phyloP scores from a whole-genome alignment of 2,329 filamentous ascomycete genomes.

The Fusarium bulbicola region DNA sequence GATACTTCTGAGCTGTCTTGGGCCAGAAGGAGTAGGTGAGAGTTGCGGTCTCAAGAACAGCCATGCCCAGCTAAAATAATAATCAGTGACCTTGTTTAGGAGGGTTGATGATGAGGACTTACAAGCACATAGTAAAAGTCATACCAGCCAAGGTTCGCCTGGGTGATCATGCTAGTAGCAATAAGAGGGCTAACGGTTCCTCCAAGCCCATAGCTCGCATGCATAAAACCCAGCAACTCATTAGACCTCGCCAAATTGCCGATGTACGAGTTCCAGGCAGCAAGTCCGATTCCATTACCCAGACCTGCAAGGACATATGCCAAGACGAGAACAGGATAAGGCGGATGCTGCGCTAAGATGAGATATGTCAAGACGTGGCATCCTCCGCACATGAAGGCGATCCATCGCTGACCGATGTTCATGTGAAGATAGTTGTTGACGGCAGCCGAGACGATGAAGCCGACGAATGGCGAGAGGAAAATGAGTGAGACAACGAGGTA shows the following conservation, averaged over 20 bases:
- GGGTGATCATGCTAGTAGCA: constrained; percentile 75
- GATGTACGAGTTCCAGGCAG: constrained; percentile 63
- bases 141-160: constrained; percentile 70
- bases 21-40: constrained; percentile 68
- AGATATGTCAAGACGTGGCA: constrained; percentile 71
- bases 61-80: not conserved
- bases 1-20: constrained; percentile 63
- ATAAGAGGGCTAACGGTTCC: constrained; percentile 75
- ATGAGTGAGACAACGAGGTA: constrained; percentile 72
- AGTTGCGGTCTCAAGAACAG: constrained; percentile 39
- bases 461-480: constrained; percentile 73
- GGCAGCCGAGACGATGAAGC: constrained; percentile 69
- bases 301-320: constrained; percentile 74
- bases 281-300: constrained; percentile 72
- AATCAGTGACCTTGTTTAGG: accelerated
- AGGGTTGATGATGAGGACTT: accelerated
- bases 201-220: constrained; percentile 74
- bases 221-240: constrained; percentile 73
- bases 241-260: constrained; percentile 76
- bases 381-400: constrained; percentile 67
- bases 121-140: constrained; percentile 72
- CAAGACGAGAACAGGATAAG: constrained; percentile 72
- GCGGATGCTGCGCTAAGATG: constrained; percentile 70
- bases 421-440: constrained; percentile 61
- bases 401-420: constrained; percentile 54